A percentile compares a stretch with the other conserved stretches of the same genome.
These are phyloP conservation scores for Glonium stellatum DNA, from an alignment of 495 filamentous ascomycete species.

Conservation along the genomic window DNA sequence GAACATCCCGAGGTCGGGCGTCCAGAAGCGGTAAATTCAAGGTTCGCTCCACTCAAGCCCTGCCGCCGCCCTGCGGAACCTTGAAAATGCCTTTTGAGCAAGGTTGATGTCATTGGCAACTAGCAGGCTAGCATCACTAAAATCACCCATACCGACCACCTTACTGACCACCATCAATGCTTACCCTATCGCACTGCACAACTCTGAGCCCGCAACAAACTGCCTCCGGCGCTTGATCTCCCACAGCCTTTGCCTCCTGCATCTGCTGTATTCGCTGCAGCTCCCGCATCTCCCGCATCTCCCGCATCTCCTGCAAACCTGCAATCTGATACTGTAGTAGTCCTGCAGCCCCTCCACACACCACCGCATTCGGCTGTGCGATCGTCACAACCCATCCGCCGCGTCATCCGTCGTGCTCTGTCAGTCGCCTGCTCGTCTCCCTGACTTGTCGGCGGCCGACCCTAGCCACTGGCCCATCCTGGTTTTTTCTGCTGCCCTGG, in stretches of 20 bases:
- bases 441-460: neutral
- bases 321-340: neutral
- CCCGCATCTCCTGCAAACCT: too few relatives aligned
- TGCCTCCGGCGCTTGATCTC: too few relatives aligned
- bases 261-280: too few relatives aligned
- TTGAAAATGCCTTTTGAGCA: neutral
- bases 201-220: too few relatives aligned
- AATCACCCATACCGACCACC: too few relatives aligned
- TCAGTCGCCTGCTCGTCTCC: neutral
- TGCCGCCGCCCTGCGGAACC: neutral
- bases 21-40: neutral
- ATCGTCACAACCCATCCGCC: neutral
- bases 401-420: slow-evolving; percentile 5
- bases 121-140: too few relatives aligned
- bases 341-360: neutral
- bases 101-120: neutral
- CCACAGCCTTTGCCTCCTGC: too few relatives aligned
- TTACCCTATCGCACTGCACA: neutral
- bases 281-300: too few relatives aligned
- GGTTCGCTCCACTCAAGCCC: neutral
- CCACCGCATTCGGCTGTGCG: neutral
- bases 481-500: neutral
- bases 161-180: neutral
- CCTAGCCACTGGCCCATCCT: neutral
- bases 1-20: neutral